Evolutionary conservation across 2,329 filamentous ascomycete species (phyloP), one percentile per base, ranked within the genome.

Genomic region (Scleromitrula shiraiana): DNA sequence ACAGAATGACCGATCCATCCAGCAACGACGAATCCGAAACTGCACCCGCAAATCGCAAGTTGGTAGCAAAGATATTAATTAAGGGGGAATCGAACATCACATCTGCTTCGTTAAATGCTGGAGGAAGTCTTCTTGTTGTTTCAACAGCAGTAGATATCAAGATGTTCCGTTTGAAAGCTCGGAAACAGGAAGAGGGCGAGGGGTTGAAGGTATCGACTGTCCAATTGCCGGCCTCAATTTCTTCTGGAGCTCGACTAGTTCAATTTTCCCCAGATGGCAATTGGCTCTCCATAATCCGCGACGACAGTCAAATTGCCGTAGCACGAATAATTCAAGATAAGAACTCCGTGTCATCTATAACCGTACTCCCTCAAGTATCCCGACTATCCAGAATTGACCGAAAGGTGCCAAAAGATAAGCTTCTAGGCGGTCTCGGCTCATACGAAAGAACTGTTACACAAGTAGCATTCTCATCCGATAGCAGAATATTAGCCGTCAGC

Each of bases 11-110:
- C 8, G 49, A 55, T 22, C 23, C 44, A 10, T 24, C 32, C 5
- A 43, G 38, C 12, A 49, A 56, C n/a, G 67, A 67, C 33, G 67
- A 66, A 8, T 74, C 71, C 55, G 73, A 56, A 32, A 36, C 50
- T 57, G 68, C 64, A 58, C 63, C 59, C 51, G 64, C 72, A 52
- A 79, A 74, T 64, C 75, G 77, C 43, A 83, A 80, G 61, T 71
- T 88, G 7, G 73, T 88, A 26, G 84, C 82, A 49, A 83, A 81
- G 48, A 80, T 90, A 20, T 62, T 85, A 17, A 65, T 80, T 60
- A 75, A 77, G 59, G 85, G 88, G 24, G 88, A 95, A 55, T 86
- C 90, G 54, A 88, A 86, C 62, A 89, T 95, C 56, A 84, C 83
- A 24, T 87, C 82, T 24, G 85, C 81, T 23, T 69, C 80, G 26